A percentile compares a stretch with the other conserved stretches of the same genome.
Evolutionary conservation across 1,284 basidiomycete species (phyloP).

Genomic region (Pulveroboletus ridleyi): DNA sequence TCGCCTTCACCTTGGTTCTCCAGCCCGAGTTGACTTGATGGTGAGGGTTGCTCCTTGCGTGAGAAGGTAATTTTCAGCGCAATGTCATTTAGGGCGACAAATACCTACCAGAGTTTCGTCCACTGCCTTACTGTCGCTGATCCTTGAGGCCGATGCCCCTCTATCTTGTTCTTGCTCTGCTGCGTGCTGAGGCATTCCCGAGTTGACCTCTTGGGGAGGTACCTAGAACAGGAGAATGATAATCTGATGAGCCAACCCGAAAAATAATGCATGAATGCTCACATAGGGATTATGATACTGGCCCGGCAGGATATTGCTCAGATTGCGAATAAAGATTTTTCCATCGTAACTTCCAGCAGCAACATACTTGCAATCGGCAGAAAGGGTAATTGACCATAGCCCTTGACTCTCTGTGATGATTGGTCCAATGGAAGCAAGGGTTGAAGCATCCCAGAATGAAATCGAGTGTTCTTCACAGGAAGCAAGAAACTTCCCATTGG

Average conservation of each 20-base stretch:
- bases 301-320: constrained; percentile 6
- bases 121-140: no score
- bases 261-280: background rate
- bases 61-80: background rate
- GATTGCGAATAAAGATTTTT: no score
- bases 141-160: no score
- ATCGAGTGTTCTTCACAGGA: rapidly evolving
- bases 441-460: constrained; percentile 1
- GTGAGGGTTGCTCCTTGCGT: background rate
- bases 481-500: constrained; percentile 9
- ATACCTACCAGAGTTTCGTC: background rate
- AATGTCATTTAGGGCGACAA: background rate
- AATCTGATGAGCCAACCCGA: background rate
- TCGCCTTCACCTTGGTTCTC: no score
- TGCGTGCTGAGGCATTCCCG: no score
- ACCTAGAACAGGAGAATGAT: no score
- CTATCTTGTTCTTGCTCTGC: no score
- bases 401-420: background rate
- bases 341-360: background rate
- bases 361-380: background rate
- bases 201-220: no score
- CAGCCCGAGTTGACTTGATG: background rate
- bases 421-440: background rate
- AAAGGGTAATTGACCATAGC: background rate
- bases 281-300: background rate